Conservation (phyloP, 768 basidiomycete species). For the Tulasnella sp. region DNA sequence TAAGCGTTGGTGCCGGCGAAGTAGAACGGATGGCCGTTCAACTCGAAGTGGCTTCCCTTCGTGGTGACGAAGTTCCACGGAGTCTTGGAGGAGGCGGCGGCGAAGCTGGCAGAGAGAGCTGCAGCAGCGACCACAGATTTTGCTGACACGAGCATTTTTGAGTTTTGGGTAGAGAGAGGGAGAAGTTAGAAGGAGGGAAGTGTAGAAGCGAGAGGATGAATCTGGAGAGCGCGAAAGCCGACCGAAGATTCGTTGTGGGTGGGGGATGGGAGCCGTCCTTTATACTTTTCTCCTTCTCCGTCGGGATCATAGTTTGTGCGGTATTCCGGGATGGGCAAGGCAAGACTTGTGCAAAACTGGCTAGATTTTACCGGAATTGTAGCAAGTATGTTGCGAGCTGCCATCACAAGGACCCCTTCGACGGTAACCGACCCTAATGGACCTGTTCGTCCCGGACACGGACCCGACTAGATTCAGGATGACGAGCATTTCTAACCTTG, state of each 20-base stretch:
- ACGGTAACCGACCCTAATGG: neutral
- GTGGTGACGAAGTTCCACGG: slow-evolving; percentile 7
- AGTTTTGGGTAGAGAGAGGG: neutral
- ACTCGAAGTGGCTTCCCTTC: slow-evolving; percentile 4
- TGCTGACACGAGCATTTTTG: neutral
- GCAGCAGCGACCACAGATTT: neutral
- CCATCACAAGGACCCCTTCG: neutral
- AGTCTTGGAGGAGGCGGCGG: neutral
- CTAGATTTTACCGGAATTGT: neutral
- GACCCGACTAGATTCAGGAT: neutral
- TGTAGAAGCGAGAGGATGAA: neutral
- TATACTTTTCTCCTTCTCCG: neutral
- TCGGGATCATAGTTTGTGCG: neutral
- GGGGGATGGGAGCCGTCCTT: neutral
- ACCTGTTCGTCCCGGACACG: neutral
- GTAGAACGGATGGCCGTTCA: slow-evolving; percentile 14
- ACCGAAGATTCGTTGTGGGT: neutral
- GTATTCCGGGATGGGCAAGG: neutral
- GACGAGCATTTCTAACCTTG: neutral
- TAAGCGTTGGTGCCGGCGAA: slow-evolving; percentile 15
- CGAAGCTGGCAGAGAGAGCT: neutral
- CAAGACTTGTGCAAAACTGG: neutral
- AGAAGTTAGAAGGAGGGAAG: neutral
- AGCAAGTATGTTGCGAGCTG: neutral
- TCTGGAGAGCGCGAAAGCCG: neutral